These are phyloP conservation scores for Tilletia indica DNA, from an alignment of 1,284 basidiomycete species.

Conservation along the genomic window DNA sequence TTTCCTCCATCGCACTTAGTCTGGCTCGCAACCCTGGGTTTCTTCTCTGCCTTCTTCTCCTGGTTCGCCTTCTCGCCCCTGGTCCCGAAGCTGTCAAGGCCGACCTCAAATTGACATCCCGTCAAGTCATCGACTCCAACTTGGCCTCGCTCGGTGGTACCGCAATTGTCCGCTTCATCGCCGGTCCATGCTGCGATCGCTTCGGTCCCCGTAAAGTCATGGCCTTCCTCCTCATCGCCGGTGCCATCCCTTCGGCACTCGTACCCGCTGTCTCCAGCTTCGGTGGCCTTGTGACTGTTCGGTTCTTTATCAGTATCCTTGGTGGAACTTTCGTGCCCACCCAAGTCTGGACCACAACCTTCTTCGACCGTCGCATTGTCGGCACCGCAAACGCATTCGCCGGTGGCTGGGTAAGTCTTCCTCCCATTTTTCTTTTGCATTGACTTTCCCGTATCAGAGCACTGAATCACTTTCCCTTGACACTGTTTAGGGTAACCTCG, in stretches of 20 bases:
- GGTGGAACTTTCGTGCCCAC: conserved; percentile 67
- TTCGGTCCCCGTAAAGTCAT: conserved; percentile 64
- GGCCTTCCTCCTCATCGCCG: conserved; percentile 64
- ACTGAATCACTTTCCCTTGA: background rate
- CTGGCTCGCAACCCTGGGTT: conserved; percentile 59
- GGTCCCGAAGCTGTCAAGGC: conserved; percentile 65
- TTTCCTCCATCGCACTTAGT: background rate
- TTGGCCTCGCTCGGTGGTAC: conserved; percentile 64
- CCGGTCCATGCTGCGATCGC: conserved; percentile 66
- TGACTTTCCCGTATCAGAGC: background rate
- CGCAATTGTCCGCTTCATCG: conserved; percentile 61
- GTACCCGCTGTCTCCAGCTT: conserved; percentile 63
- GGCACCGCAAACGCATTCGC: conserved; percentile 58
- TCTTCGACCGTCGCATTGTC: conserved; percentile 66
- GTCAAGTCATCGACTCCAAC: conserved; percentile 64
- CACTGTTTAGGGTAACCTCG: conserved; percentile 60
- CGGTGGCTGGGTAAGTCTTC: conserved; percentile 35
- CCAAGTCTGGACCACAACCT: conserved; percentile 65
- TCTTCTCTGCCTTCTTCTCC: conserved; percentile 61
- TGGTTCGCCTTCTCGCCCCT: conserved; percentile 71
- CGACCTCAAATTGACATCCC: conserved; percentile 63
- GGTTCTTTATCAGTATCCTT: conserved; percentile 63
- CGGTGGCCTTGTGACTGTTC: conserved; percentile 61
- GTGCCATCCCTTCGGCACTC: conserved; percentile 67
- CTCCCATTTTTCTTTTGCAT: background rate